Evolutionary conservation across 495 filamentous ascomycete genomes (phyloP).

Genomic region (Thermothielavioides terrestris): DNA sequence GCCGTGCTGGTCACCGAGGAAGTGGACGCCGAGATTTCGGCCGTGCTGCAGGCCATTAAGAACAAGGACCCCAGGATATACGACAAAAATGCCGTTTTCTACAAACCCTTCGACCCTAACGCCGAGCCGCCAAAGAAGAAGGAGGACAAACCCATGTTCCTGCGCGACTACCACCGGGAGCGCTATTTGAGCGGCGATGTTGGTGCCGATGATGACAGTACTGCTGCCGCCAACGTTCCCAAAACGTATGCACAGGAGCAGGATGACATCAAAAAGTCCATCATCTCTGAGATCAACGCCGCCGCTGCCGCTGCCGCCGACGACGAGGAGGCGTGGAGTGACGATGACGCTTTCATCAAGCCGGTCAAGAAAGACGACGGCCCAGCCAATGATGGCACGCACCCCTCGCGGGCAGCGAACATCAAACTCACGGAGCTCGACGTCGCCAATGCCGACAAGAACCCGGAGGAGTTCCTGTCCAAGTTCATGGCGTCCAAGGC

Average conservation of each 20-base stretch:
- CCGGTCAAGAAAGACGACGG: conserved; percentile 41
- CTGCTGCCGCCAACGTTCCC: conserved; percentile 46
- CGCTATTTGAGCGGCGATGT: conserved; percentile 61
- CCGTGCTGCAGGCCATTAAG: conserved; percentile 75
- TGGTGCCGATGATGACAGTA: conserved; percentile 46
- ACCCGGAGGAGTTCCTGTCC: conserved; percentile 81
- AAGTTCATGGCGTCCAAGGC: conserved; percentile 86
- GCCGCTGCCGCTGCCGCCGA: conserved; percentile 39
- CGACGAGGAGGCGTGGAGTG: conserved; percentile 51
- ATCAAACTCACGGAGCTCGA: conserved; percentile 50
- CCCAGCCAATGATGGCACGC: conserved; percentile 24
- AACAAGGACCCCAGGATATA: conserved; percentile 86
- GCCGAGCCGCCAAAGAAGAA: conserved; percentile 39
- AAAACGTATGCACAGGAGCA: conserved; percentile 81
- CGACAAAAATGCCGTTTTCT: conserved; percentile 71
- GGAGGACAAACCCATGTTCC: conserved; percentile 74
- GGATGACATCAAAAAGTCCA: conserved; percentile 61
- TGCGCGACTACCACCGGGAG: conserved; percentile 83
- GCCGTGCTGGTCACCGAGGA: conserved; percentile 71
- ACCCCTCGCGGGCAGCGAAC: conserved; percentile 40
- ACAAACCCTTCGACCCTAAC: conserved; percentile 51
- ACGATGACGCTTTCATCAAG: conserved; percentile 64
- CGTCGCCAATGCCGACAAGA: conserved; percentile 71
- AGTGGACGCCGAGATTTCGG: conserved; percentile 78
- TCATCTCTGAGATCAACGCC: conserved; percentile 73